Evolutionary conservation across 2,329 filamentous ascomycete species (phyloP).

Genomic region (Ophiostoma sp.): DNA sequence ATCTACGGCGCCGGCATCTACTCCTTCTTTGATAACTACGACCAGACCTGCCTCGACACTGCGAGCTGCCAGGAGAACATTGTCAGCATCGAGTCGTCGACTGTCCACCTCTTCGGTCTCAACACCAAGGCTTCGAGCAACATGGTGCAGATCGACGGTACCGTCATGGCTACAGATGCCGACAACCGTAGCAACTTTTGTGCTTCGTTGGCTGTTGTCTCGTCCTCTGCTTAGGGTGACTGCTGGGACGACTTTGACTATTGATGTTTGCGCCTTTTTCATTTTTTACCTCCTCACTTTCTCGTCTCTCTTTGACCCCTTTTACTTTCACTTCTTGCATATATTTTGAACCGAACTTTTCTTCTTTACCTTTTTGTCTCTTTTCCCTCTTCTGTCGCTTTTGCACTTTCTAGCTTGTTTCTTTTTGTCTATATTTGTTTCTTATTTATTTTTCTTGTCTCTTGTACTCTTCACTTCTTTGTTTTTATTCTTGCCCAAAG

Average conservation of each 20-base stretch:
- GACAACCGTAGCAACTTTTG: slow-evolving; percentile 64
- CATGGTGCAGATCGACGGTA: slow-evolving; percentile 62
- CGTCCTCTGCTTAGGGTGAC: slow-evolving; percentile 20
- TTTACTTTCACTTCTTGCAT: slow-evolving; percentile 21
- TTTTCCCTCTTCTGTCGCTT: neutral
- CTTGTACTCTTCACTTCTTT: neutral
- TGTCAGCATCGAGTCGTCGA: slow-evolving; percentile 62
- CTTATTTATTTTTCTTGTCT: neutral
- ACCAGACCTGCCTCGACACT: slow-evolving; percentile 60
- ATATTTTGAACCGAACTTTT: slow-evolving; percentile 6
- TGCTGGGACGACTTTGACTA: slow-evolving; percentile 1
- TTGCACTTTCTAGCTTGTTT: neutral
- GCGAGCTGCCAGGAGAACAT: slow-evolving; percentile 75
- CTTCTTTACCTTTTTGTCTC: neutral
- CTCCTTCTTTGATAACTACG: slow-evolving; percentile 80
- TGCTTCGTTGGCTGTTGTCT: slow-evolving; percentile 54
- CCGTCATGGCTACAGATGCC: slow-evolving; percentile 47
- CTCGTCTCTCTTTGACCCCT: neutral
- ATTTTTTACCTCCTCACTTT: neutral
- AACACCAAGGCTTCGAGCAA: slow-evolving; percentile 70
- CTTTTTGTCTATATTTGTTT: neutral
- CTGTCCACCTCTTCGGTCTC: slow-evolving; percentile 56
- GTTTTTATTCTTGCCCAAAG: neutral
- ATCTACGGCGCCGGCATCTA: slow-evolving; percentile 72
- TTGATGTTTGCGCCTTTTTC: neutral